Evolutionary conservation across 1,284 basidiomycete species (phyloP), one percentile per base, ranked within the genome.

Genomic region (Sporisorium exsertum): DNA sequence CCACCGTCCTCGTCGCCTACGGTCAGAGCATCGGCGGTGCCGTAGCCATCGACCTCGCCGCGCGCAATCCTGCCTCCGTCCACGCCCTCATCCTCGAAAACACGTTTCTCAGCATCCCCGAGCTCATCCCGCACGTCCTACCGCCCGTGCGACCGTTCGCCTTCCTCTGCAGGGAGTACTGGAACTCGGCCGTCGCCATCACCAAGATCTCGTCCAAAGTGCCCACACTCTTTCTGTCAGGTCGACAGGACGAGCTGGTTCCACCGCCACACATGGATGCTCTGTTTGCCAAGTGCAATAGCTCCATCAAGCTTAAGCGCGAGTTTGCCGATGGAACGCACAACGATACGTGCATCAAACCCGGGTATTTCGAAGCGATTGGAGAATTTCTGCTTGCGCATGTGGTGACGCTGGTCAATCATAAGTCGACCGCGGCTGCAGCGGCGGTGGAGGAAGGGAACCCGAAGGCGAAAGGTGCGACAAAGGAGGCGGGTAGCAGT

Each of bases 1-100:
- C 61, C 29, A 72, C 72, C 54, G 24, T 50, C 47, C 82, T 84
- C 58, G 71, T 94, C 50, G 86, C 95, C 0, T 98, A 94, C 80
- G 95, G 96, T 0, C 96, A 98, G 86, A 95, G 93, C 8, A 94
- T 99, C 32, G 96, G 96, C 16, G 95, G 95, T n/a, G 95, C 95
- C 0, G 95, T 98, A 1, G 89, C 93, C 15, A 92, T 97, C 57
- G 92, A 95, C 85, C 90, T 97, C 5, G 93, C 93, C 0, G 91
- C 91, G 62, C 89, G 90, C 42, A 95, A 95, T 83, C 90, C 92
- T 0, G 87, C 89, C 29, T 89, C 79, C 86, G 90, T 93, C 58
- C 75, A 87, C n/a, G 92, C 91, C 0, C 86, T 94, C n/a, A 90
- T 97, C 58, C 88, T 98, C 60, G 95, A 98, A 87, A 98, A 98